Percentiles rank a stretch among this genome's conserved stretches.
These are phyloP conservation scores for Talaromyces liani DNA, from an alignment of 495 filamentous ascomycete species.

Conservation along the genomic window DNA sequence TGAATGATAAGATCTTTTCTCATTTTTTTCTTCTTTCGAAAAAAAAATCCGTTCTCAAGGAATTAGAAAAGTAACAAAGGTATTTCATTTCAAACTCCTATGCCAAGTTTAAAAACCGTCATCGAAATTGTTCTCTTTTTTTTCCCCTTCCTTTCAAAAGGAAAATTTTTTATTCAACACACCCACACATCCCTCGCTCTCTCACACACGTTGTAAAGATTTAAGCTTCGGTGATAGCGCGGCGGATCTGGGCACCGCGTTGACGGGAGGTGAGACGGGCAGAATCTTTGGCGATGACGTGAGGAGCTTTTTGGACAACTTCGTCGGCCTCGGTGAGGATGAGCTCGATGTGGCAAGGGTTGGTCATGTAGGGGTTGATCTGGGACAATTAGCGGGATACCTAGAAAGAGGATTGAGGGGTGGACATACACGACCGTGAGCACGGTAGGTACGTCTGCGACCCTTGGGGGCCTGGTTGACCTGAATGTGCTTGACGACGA, in stretches of 20 bases:
- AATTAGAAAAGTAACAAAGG: slow-evolving; percentile 1
- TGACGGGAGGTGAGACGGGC: slow-evolving; percentile 74
- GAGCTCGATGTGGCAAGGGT: slow-evolving; percentile 99
- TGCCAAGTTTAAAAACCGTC: slow-evolving; percentile 3
- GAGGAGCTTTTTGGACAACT: slow-evolving; percentile 69
- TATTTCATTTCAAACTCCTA: slow-evolving; percentile 4
- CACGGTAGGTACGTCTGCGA: slow-evolving; percentile 95
- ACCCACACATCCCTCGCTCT: not conserved
- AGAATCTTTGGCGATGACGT: slow-evolving; percentile 51
- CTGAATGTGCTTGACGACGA: slow-evolving; percentile 98
- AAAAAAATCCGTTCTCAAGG: not conserved
- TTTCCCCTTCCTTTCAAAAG: not conserved
- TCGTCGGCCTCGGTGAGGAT: slow-evolving; percentile 95
- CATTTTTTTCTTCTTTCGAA: not conserved
- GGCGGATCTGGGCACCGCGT: slow-evolving; percentile 71
- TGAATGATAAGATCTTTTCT: no score
- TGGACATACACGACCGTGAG: slow-evolving; percentile 92
- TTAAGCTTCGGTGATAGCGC: slow-evolving; percentile 77
- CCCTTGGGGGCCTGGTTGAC: slow-evolving; percentile 99
- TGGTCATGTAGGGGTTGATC: slow-evolving; percentile 99
- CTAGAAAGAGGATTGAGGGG: not conserved
- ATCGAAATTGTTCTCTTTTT: not conserved
- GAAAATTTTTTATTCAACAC: not conserved
- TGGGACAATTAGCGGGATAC: slow-evolving; percentile 22
- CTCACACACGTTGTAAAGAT: not conserved